Evolutionary conservation across 1,284 basidiomycete species (phyloP).

Genomic region (Peniophora sp.): DNA sequence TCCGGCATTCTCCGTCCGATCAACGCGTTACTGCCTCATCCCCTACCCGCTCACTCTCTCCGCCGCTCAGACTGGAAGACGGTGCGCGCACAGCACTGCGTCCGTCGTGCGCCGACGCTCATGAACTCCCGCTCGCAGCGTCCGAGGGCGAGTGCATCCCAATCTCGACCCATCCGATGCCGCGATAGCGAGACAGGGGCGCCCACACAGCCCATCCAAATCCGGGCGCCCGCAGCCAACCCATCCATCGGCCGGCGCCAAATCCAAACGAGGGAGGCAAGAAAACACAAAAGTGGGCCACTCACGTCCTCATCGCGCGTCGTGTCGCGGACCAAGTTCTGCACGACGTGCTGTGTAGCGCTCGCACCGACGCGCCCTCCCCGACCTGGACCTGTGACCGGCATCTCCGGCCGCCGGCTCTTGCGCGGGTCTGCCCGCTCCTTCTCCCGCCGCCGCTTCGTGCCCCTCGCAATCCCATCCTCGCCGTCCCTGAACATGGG

Average conservation of each 20-base stretch:
- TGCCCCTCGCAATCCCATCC: conserved; percentile 45
- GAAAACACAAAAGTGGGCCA: conserved; percentile 20
- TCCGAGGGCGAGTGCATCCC: background rate
- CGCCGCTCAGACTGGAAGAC: too few species aligned
- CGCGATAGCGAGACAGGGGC: too few species aligned
- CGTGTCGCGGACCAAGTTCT: conserved; percentile 84
- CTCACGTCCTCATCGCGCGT: conserved; percentile 89
- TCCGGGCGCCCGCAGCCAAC: background rate
- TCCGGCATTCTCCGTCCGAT: too few species aligned
- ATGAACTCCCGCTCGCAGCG: too few species aligned
- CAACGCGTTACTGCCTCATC: too few species aligned
- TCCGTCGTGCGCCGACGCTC: too few species aligned
- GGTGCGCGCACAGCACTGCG: too few species aligned
- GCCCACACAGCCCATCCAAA: background rate
- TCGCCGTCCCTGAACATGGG: conserved; percentile 86
- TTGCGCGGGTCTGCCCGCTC: conserved; percentile 84
- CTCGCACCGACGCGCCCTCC: conserved; percentile 93
- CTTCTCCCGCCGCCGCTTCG: conserved; percentile 82
- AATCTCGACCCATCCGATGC: background rate
- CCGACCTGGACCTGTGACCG: conserved; percentile 83
- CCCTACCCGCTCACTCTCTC: too few species aligned
- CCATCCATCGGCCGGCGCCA: background rate
- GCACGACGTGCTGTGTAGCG: conserved; percentile 92
- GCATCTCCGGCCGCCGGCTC: conserved; percentile 85
- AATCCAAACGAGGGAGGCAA: background rate